Evolutionary conservation across 1,284 basidiomycete genomes (phyloP), one percentile per base, ranked within the genome.

Genomic region (Trichosporon asahii): DNA sequence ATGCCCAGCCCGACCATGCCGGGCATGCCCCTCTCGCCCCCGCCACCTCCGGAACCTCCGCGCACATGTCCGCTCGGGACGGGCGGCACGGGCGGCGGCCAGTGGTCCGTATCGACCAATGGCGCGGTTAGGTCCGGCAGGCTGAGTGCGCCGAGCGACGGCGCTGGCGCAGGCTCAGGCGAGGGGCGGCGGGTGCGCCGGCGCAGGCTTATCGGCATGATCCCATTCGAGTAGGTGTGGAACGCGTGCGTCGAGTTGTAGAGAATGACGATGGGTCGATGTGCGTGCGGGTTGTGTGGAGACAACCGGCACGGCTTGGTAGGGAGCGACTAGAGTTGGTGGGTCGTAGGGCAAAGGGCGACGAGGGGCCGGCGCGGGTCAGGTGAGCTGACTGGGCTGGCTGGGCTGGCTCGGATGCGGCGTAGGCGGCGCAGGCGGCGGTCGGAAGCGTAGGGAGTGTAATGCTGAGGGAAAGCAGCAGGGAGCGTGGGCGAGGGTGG

Each of bases 121-220:
- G 79, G 79, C 12, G 73, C 73, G 7, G 77, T 76, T 15, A 79
- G 68, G 66, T 80, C 79, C 4, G 80, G 80, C 46, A 81, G 69
- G 3, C 78, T 78, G 23, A 82, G 73, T 1, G 77, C 76, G 69
- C 61, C 80, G 71, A 71, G 71, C 21, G 65, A 60, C 15, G 71
- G 73, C 12, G 66, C 63, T 6, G 67, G 61, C 29, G 40, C 49
- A 15, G 69, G 69, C 46, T 63, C 66, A 33, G 63, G 66, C 29
- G 61, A 63, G 55, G 46, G 60, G 40, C 68, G 66, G 21, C 57
- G 66, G 1, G 66, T 64, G n/a, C 68, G 68, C 44, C 73, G 69
- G 44, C 72, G 69, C 37, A 72, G 66, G 60, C 65, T 69, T 57
- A 72, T 72, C 29, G 73, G 70, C 73, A 70, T 74, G 57, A 31